Base-by-base conservation (phyloP, 768 basidiomycete species). In the Trametes sanguinea region DNA sequence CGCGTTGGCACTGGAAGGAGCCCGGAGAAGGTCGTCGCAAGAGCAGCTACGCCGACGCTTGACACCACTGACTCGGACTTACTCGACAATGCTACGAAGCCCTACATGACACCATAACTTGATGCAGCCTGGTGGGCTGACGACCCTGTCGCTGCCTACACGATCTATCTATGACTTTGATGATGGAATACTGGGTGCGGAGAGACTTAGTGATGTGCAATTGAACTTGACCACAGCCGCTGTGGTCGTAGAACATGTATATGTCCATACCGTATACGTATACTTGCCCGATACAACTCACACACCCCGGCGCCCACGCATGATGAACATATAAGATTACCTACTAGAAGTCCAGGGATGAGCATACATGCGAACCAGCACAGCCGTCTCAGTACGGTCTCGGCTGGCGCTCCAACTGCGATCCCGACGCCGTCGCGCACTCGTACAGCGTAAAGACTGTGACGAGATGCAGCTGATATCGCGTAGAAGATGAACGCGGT, bases 401-500 rank as follows among this genome's bases (percentile, higher is more conserved):
- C 2, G 84, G 83, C 66, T 85, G 81, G 61, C 78, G 79, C 68
- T 83, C 80, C 17, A 84, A 66, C 51, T 80, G 79, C 51, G 79
- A 72, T 13, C 76, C 79, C 1, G 84, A 80, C 6, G 82, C 78
- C 27, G 77, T 74, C 29, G 87, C 83, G 67, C 87, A 92, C 72
- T 89, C 89, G 71, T 90, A 93, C 35, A 85, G 80, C 6, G 88
- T 89, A 72, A 85, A 89, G 74, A 95, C 78, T 33, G 95, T 89
- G 33, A 95, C 77, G n/a, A 89, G 61, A 71, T 97, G 94, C 17
- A 97, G 74, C n/a, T 4, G 80, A 84, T 11, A 89, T 73, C 5
- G 96, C 90, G 74, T 99, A 99, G 52, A 88, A 79, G 61, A 98
- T 87, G 73, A 98, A 98, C 45, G 91, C 83, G 17, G 88, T 89